A percentile compares a stretch with the other conserved stretches of the same genome.
Evolutionary conservation across 1,284 basidiomycete species (phyloP).

Genomic region (Papiliotrema terrestris): DNA sequence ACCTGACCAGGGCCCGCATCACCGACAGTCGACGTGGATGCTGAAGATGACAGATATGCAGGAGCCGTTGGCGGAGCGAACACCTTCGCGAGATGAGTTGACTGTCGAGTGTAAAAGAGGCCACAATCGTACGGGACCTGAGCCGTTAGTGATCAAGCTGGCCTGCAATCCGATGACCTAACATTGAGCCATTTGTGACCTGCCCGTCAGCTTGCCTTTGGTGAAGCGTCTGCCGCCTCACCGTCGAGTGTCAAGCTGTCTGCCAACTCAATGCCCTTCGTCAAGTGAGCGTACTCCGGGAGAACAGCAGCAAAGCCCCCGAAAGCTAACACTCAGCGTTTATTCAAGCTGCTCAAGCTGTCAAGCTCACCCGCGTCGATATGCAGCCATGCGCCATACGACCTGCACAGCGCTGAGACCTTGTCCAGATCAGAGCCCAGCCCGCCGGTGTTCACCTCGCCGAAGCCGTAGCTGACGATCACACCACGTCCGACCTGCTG

Average conservation of each 20-base stretch:
- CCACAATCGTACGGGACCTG: slow-evolving; percentile 56
- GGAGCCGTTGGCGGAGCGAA: slow-evolving; percentile 51
- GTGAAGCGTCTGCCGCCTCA: slow-evolving; percentile 14
- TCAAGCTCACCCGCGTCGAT: slow-evolving; percentile 51
- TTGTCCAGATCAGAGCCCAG: slow-evolving; percentile 41
- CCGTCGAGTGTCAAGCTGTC: slow-evolving; percentile 54
- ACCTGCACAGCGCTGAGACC: slow-evolving; percentile 47
- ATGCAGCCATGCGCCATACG: slow-evolving; percentile 53
- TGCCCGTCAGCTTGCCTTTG: slow-evolving; percentile 7
- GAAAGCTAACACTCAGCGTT: slow-evolving; percentile 45
- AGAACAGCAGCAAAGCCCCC: slow-evolving; percentile 52
- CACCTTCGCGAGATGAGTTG: slow-evolving; percentile 38
- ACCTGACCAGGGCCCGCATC: slow-evolving; percentile 8
- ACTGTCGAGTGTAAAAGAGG: slow-evolving; percentile 51
- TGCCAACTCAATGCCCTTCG: slow-evolving; percentile 47
- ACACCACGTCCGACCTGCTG: slow-evolving; percentile 33
- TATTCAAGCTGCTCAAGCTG: neutral
- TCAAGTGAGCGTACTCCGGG: slow-evolving; percentile 45
- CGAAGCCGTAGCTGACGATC: slow-evolving; percentile 50
- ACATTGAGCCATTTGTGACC: slow-evolving; percentile 52
- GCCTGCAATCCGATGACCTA: neutral
- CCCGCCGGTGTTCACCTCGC: slow-evolving; percentile 56
- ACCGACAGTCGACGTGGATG: slow-evolving; percentile 1
- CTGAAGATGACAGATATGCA: slow-evolving; percentile 46
- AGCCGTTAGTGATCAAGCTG: neutral